phyloP scores from a whole-genome alignment of 2,329 filamentous ascomycete species.

The Grosmannia huntii region DNA sequence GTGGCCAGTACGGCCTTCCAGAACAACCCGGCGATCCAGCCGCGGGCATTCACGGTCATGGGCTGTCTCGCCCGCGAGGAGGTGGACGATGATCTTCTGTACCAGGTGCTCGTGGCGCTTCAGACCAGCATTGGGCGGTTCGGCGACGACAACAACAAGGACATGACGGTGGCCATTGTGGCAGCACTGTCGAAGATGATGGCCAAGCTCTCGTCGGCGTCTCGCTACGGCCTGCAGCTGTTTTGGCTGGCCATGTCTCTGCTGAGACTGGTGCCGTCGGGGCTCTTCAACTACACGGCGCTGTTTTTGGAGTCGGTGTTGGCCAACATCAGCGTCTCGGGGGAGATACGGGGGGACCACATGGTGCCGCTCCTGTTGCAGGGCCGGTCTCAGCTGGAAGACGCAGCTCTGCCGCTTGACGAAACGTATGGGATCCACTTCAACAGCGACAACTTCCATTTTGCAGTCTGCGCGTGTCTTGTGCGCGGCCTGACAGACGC shows the following conservation, averaged over 20 bases:
- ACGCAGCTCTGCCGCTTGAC: conserved; percentile 48
- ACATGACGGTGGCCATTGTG: conserved; percentile 57
- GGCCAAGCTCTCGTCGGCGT: conserved; percentile 52
- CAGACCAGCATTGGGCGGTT: conserved; percentile 53
- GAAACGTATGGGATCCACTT: conserved; percentile 56
- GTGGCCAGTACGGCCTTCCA: conserved; percentile 62
- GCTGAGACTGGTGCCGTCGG: conserved; percentile 47
- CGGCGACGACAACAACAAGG: conserved; percentile 38
- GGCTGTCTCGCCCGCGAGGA: conserved; percentile 58
- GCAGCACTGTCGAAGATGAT: conserved; percentile 60
- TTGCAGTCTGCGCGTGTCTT: conserved; percentile 51
- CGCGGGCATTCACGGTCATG: conserved; percentile 58
- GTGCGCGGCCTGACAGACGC: conserved; percentile 52
- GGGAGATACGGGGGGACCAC: conserved; percentile 44
- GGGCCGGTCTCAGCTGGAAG: conserved; percentile 46
- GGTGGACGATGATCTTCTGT: conserved; percentile 58
- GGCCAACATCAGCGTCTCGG: conserved; percentile 48
- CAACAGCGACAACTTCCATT: conserved; percentile 51
- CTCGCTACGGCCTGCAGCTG: conserved; percentile 54
- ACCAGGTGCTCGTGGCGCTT: conserved; percentile 57
- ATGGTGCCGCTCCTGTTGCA: conserved; percentile 49
- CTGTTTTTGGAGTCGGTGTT: conserved; percentile 52
- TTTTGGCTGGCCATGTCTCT: conserved; percentile 60
- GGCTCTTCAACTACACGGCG: conserved; percentile 53
- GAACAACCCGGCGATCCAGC: conserved; percentile 59